A percentile compares a stretch with the other conserved stretches of the same genome.
Evolutionary conservation across 305 asterid species (phyloP).

Genomic region (Fraxinus velutina): DNA sequence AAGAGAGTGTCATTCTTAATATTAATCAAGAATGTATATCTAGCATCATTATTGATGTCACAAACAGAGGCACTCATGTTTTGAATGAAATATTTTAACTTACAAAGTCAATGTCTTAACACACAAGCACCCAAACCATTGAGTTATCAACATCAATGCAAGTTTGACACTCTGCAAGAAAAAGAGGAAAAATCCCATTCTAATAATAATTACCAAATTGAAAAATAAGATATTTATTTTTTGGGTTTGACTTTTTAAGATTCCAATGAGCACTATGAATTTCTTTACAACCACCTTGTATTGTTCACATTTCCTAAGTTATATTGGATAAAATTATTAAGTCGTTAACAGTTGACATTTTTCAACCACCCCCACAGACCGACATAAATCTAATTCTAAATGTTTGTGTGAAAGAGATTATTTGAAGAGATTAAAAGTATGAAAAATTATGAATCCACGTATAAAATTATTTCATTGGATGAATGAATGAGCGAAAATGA

Average conservation of each 20-base stretch:
- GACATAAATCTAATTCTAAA: not conserved
- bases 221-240: not conserved
- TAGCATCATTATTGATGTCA: too few relatives aligned
- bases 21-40: too few relatives aligned
- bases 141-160: not conserved
- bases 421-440: not conserved
- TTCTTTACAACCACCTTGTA: conserved; percentile 28
- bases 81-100: not conserved
- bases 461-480: not conserved
- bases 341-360: not conserved
- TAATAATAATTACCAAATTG: not conserved
- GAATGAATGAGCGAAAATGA: not conserved
- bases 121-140: not conserved
- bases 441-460: too few relatives aligned
- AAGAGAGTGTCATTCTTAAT: too few relatives aligned
- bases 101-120: not conserved
- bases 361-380: not conserved
- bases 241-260: not conserved
- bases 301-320: conserved; percentile 8
- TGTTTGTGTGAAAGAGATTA: not conserved
- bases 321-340: not conserved
- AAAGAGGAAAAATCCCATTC: not conserved
- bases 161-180: not conserved
- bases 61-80: not conserved
- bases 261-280: not conserved